Percentiles rank a stretch among this genome's conserved stretches.
phyloP scores from a whole-genome alignment of 2,329 filamentous ascomycete species.

The Ophiostoma sp. region DNA sequence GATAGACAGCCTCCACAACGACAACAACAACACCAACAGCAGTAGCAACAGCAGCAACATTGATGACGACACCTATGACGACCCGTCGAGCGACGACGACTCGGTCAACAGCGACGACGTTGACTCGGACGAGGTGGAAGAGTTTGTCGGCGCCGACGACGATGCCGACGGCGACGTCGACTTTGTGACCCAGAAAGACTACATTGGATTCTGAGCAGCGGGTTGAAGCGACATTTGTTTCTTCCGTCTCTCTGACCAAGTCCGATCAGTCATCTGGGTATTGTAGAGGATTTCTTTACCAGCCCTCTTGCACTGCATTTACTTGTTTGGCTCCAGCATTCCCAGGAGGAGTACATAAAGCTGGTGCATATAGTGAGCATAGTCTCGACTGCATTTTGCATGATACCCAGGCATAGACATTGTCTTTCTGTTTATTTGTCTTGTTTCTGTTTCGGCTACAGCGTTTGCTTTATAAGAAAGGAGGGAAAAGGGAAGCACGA shows the following conservation, averaged over 20 bases:
- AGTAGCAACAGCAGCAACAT: constrained; percentile 29
- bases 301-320: background rate
- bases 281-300: background rate
- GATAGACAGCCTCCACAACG: constrained; percentile 30
- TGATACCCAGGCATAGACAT: background rate
- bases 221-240: too few species aligned
- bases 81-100: constrained; percentile 76
- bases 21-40: constrained; percentile 40
- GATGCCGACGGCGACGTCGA: constrained; percentile 44
- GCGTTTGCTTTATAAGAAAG: background rate
- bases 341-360: background rate
- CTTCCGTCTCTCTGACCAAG: too few species aligned
- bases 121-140: constrained; percentile 68
- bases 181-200: constrained; percentile 55
- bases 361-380: background rate
- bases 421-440: background rate
- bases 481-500: background rate
- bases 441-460: background rate
- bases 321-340: background rate
- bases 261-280: background rate
- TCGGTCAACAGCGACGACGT: constrained; percentile 71
- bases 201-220: constrained; percentile 44
- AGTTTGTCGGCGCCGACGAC: constrained; percentile 54
- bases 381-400: background rate
- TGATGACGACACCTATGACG: constrained; percentile 51